Evolutionary conservation across 2,329 filamentous ascomycete species (phyloP), one percentile per base, ranked within the genome.

Genomic region (Colletotrichum kahawae): DNA sequence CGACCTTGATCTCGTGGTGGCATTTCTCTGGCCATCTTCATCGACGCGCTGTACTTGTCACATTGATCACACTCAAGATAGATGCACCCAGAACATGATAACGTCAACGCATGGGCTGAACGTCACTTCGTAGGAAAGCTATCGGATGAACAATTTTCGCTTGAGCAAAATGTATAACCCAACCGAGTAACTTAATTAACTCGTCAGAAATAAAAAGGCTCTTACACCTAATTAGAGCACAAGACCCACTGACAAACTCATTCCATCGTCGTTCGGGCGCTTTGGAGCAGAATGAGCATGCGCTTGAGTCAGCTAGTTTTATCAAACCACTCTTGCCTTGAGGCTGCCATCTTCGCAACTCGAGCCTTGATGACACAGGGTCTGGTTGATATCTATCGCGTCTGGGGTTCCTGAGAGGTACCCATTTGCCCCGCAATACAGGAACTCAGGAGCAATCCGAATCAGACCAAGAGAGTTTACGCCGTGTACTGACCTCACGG

Each of bases 121-220:
- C 0, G 3, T 1, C 18, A 10, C 1, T 43, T 16, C 8, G 38
- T 5, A 43, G 36, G 7, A 38, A 2, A 4, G 4, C 33, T 16
- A 38, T 4, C 16, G 16, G 16, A 18, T 38, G 7, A 38, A 38
- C 18, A 1, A 9, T 38, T 38, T 16, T 18, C 36, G 16, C 36
- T 16, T 38, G 16, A 7, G 36, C 33, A 33, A 10, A 33, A 33
- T 33, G 33, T 13, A 10, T 33, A 33, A 10, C 33, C 33, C 10
- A 33, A 33, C 10, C 33, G 10, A 36, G 34, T 5, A 48, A 21
- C 18, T 33, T 33, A 3, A 5, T 33, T 33, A 3, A 14, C 27
- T 33, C 27, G 16, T 59, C 0, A 12, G 27, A 33, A n/a, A n/a
- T 31, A n/a, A 31, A 14, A 29, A 33, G 2, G 18, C 9, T 29